Evolutionary conservation across 768 basidiomycete genomes (phyloP).

Genomic region (Kwoniella heveanensis): DNA sequence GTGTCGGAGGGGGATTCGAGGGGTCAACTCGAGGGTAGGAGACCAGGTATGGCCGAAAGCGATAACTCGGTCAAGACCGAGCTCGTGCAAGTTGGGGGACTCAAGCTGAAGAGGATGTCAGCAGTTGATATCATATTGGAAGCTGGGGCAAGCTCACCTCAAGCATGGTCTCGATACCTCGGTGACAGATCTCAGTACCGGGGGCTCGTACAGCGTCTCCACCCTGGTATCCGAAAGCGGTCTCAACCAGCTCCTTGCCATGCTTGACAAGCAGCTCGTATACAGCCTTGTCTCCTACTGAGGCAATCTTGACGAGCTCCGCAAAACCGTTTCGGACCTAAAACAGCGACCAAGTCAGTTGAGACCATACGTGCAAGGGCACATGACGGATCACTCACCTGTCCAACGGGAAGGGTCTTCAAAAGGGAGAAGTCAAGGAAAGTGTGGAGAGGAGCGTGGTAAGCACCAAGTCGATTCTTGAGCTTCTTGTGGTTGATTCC

Average conservation of each 20-base stretch:
- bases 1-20: constrained; percentile 54
- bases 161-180: constrained; percentile 57
- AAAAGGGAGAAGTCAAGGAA: constrained; percentile 57
- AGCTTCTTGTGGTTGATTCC: constrained; percentile 57
- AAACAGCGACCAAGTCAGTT: not conserved
- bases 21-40: constrained; percentile 54
- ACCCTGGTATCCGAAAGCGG: constrained; percentile 54
- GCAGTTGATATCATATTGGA: not conserved
- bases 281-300: constrained; percentile 53
- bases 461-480: constrained; percentile 57
- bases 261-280: constrained; percentile 56
- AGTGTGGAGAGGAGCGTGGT: constrained; percentile 57
- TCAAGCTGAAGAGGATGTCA: constrained; percentile 43
- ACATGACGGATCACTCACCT: constrained; percentile 21
- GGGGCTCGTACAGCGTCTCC: constrained; percentile 41
- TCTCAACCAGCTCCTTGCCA: constrained; percentile 55
- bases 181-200: constrained; percentile 53
- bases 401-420: constrained; percentile 54
- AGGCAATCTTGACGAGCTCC: constrained; percentile 58
- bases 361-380: no score
- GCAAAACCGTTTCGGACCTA: constrained; percentile 57
- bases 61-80: constrained; percentile 57
- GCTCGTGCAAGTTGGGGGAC: constrained; percentile 57
- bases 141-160: constrained; percentile 40
- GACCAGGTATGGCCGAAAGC: constrained; percentile 57